Evolutionary conservation across 1,284 basidiomycete species (phyloP).

Genomic region (Moniliella sp.): DNA sequence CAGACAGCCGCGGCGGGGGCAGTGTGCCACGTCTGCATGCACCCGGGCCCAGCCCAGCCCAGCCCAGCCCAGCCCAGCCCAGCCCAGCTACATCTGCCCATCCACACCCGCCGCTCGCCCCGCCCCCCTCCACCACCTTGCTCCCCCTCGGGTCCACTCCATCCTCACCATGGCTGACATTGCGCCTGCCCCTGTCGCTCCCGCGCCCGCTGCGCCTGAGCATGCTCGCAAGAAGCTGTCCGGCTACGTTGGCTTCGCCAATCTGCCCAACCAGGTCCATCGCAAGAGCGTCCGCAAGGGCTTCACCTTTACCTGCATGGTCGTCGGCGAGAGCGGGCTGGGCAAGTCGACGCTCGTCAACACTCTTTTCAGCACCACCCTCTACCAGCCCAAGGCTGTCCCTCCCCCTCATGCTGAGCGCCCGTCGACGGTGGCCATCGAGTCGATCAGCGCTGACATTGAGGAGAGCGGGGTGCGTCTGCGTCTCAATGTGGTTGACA

Average conservation of each 20-base stretch:
- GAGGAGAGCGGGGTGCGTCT: constrained; percentile 32
- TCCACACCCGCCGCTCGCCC: too few relatives aligned
- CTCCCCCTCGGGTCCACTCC: too few relatives aligned
- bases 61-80: too few relatives aligned
- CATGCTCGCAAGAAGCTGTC: constrained; percentile 23
- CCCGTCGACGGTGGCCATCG: constrained; percentile 29
- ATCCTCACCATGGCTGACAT: too few relatives aligned
- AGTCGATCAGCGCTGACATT: constrained; percentile 32
- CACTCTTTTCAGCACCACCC: constrained; percentile 32
- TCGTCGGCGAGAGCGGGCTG: constrained; percentile 31
- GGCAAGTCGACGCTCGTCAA: constrained; percentile 33
- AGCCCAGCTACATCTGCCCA: too few relatives aligned
- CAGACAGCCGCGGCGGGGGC: too few relatives aligned
- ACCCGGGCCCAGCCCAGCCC: too few relatives aligned
- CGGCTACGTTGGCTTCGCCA: constrained; percentile 31
- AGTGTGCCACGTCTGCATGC: too few relatives aligned
- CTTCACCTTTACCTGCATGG: constrained; percentile 30
- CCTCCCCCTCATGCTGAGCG: constrained; percentile 22
- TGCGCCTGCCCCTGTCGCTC: too few relatives aligned
- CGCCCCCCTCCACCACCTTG: too few relatives aligned
- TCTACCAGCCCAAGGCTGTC: constrained; percentile 29
- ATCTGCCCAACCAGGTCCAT: constrained; percentile 31
- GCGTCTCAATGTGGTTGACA: constrained; percentile 30
- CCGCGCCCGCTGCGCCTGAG: too few relatives aligned
- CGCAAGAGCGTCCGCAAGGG: constrained; percentile 26